Base-by-base conservation (phyloP, 179 eudicot genomes). In the Sideroxylon spinosum region DNA sequence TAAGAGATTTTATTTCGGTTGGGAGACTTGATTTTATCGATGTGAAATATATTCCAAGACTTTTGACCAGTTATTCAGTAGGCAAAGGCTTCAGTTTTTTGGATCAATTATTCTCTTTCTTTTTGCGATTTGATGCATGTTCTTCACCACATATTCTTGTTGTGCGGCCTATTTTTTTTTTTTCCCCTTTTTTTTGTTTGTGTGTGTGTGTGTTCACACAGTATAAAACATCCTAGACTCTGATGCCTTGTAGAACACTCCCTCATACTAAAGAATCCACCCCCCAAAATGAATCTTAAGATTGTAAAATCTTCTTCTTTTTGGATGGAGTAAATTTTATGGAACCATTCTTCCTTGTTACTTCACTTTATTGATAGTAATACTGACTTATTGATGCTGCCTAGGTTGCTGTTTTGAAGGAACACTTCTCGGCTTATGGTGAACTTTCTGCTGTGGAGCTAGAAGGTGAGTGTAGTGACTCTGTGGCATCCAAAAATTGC, bases 391-490 rank as follows among this genome's bases (percentile, higher is more conserved):
- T 74, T 72, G n/a, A 59, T 68, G 67, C 77, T 49, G 48, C 78
- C 29, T 75, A 95, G 99, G 90, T 89, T 86, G 82, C 85, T 87
- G 92, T 87, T 76, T 74, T 95, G 78, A 86, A 87, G 89, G 95
- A 90, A 68, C 98, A 95, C 84, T 95, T 95, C 76, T 86, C 89
- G 11, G 37, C 71, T 46, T 88, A 64, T 56, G 98, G 99, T 14
- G 95, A 87, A 68, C 84, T 95, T 53, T 80, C 88, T 73, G 70
- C 82, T 76, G 87, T 88, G 77, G 95, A 90, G 80, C 78, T 95
- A 59, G 94, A 94, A 83, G 86, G 85, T 75, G 87, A 85, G 67
- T 79, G 66, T 74, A 76, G 74, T 49, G 84, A 80, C 68, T 78
- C 91, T 23, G 87, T 80, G 63, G 73, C 81, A 14, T 70, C 84